Evolutionary conservation across 2,329 filamentous ascomycete species (phyloP).

Genomic region (Monosporascus sp.): DNA sequence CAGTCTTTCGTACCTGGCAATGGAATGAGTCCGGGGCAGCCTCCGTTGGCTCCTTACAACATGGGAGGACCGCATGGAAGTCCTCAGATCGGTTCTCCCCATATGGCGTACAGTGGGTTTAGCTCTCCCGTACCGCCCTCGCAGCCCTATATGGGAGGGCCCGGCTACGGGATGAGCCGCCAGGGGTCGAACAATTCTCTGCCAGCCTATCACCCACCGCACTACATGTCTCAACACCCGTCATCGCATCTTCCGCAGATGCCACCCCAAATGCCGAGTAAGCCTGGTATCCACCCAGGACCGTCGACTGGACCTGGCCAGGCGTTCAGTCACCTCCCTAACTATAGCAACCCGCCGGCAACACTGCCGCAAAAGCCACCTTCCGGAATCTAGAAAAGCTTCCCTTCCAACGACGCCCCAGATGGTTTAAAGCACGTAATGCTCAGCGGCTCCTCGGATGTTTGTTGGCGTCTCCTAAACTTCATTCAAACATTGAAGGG

Average conservation of each 20-base stretch:
- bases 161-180: constrained; percentile 49
- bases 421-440: neutral
- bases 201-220: constrained; percentile 40
- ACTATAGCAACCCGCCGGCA: constrained; percentile 52
- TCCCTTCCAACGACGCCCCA: neutral
- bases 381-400: constrained; percentile 38
- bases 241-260: constrained; percentile 40
- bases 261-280: constrained; percentile 35
- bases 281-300: constrained; percentile 38
- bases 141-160: constrained; percentile 37
- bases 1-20: constrained; percentile 78
- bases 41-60: constrained; percentile 42
- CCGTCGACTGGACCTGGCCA: constrained; percentile 29
- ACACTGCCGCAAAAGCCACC: constrained; percentile 55
- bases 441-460: neutral
- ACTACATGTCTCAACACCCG: constrained; percentile 32
- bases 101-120: constrained; percentile 44
- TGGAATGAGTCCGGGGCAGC: constrained; percentile 43
- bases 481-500: neutral
- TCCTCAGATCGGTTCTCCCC: constrained; percentile 47
- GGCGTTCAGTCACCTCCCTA: constrained; percentile 47
- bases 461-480: no score
- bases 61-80: constrained; percentile 46
- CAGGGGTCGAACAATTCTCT: constrained; percentile 52
- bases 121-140: constrained; percentile 37